Evolutionary conservation across 2,329 filamentous ascomycete species (phyloP).

Genomic region (Xylariaceae sp.): DNA sequence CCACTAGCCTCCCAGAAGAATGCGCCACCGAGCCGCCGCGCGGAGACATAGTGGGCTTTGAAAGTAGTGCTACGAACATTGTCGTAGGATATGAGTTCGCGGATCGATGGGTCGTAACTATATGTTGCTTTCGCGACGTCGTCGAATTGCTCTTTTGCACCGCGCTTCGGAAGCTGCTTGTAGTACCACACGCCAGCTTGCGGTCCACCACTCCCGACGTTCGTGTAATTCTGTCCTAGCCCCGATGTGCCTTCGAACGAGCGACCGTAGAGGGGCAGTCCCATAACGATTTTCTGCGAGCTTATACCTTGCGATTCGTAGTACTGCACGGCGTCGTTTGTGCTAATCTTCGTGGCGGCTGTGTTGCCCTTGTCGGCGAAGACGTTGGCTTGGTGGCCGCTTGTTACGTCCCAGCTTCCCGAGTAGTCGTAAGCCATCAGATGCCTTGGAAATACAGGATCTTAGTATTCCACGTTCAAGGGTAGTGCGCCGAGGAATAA

Average conservation of each 20-base stretch:
- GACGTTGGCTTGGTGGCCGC: conserved; percentile 69
- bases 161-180: conserved; percentile 62
- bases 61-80: conserved; percentile 51
- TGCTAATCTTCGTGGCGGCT: conserved; percentile 63
- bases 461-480: not conserved
- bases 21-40: conserved; percentile 62
- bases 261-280: conserved; percentile 77
- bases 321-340: conserved; percentile 58
- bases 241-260: conserved; percentile 66
- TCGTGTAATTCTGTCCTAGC: conserved; percentile 58
- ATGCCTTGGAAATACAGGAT: conserved; percentile 28
- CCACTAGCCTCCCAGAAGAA: conserved; percentile 84
- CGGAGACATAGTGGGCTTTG: conserved; percentile 63
- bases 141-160: conserved; percentile 56
- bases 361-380: conserved; percentile 50
- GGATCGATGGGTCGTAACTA: conserved; percentile 58
- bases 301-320: conserved; percentile 59
- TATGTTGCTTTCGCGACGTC: conserved; percentile 60
- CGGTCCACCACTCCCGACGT: conserved; percentile 55
- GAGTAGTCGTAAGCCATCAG: conserved; percentile 70
- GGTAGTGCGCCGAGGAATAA: not conserved
- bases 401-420: conserved; percentile 59
- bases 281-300: conserved; percentile 65
- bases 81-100: conserved; percentile 68
- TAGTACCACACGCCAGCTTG: conserved; percentile 60